phyloP scores from a whole-genome alignment of 768 basidiomycete genomes.

The Leccinum incarnatum region DNA sequence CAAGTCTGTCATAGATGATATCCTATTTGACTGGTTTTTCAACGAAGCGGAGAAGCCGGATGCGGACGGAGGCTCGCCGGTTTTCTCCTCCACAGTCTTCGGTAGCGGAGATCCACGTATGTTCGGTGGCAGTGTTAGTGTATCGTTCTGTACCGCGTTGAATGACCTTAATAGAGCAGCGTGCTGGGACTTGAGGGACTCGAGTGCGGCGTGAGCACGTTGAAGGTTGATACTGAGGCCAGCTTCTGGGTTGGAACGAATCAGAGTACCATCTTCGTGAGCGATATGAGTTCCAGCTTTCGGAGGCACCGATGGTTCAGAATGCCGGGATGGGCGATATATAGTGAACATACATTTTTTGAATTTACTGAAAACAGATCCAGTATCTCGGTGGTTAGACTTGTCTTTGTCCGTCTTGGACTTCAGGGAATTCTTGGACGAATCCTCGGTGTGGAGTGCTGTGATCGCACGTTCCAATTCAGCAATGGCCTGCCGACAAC shows the following conservation, averaged over 20 bases:
- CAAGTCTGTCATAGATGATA: constrained; percentile 47
- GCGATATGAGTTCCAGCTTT: constrained; percentile 20
- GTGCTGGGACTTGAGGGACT: constrained; percentile 60
- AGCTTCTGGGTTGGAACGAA: constrained; percentile 18
- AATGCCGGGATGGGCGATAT: background rate
- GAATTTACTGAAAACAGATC: constrained; percentile 55
- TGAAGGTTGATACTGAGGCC: constrained; percentile 32
- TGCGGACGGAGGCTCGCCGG: constrained; percentile 26
- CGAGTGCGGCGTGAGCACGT: constrained; percentile 47
- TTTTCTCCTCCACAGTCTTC: constrained; percentile 48
- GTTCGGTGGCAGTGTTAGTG: constrained; percentile 15
- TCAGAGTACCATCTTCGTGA: constrained; percentile 30
- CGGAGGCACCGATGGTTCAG: constrained; percentile 2
- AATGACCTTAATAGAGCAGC: constrained; percentile 45
- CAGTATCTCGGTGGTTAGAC: constrained; percentile 29
- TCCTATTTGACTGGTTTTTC: constrained; percentile 38
- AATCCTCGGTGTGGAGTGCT: constrained; percentile 39
- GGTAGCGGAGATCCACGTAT: constrained; percentile 38
- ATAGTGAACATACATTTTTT: constrained; percentile 47
- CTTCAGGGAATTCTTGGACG: constrained; percentile 37
- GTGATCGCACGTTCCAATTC: constrained; percentile 56
- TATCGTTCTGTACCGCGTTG: constrained; percentile 33
- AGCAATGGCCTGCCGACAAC: constrained; percentile 46
- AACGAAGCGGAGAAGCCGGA: constrained; percentile 28
- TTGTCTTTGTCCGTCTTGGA: constrained; percentile 48